phyloP scores from a whole-genome alignment of 139 green algal species.

The Gonium pectorale region DNA sequence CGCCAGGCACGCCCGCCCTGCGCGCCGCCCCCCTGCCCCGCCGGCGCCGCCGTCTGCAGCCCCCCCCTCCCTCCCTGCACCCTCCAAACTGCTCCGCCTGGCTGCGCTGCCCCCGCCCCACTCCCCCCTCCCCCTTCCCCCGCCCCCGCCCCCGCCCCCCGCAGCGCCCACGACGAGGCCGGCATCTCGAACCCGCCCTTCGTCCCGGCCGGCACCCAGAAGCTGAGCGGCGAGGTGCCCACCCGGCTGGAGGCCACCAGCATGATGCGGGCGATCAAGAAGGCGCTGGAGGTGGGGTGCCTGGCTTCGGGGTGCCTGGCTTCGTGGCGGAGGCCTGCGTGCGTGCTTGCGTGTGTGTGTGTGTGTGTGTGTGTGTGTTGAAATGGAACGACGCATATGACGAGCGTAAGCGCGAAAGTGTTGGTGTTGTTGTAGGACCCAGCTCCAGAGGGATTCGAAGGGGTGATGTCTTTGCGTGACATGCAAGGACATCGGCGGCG shows the following conservation, averaged over 20 bases:
- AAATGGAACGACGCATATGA: background rate
- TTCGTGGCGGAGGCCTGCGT: too few relatives aligned
- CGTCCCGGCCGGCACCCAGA: slow-evolving; percentile 37
- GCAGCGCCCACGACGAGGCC: background rate
- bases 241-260: slow-evolving; percentile 35
- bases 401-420: too few relatives aligned
- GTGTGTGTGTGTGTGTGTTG: background rate
- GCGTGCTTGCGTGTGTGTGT: background rate
- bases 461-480: too few relatives aligned
- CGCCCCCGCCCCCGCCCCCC: background rate
- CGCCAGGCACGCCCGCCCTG: too few relatives aligned
- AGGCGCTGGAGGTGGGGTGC: slow-evolving; percentile 47
- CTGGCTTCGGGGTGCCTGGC: background rate
- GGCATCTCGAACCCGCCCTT: slow-evolving; percentile 31
- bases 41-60: too few relatives aligned
- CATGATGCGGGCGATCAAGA: slow-evolving; percentile 61
- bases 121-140: background rate
- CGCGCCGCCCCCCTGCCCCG: too few relatives aligned
- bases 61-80: too few relatives aligned
- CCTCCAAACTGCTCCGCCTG: too few relatives aligned
- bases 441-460: too few relatives aligned
- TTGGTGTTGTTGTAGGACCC: too few relatives aligned
- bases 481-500: too few relatives aligned
- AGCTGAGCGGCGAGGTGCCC: slow-evolving; percentile 50
- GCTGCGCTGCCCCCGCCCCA: background rate